Conservation (phyloP, 768 basidiomycete species). For the Leucogyrophana mollusca region DNA sequence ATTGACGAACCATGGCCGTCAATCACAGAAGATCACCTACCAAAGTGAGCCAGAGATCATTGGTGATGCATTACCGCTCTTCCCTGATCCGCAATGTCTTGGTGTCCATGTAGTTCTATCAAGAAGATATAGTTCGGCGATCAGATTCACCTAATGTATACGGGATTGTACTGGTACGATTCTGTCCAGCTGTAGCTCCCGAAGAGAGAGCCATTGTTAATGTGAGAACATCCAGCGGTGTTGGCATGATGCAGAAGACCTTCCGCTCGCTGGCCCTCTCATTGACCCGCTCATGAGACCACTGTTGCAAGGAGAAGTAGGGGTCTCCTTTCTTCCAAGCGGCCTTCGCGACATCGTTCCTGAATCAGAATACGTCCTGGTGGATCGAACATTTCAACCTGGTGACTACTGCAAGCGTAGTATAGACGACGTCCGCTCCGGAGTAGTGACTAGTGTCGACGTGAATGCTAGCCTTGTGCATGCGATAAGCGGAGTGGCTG, state of each 20-base stretch:
- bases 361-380: constrained; percentile 65
- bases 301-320: constrained; percentile 77
- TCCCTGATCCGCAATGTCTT: not conserved
- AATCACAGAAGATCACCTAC: constrained; percentile 24
- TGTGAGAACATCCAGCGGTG: constrained; percentile 51
- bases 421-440: constrained; percentile 71
- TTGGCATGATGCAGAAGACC: constrained; percentile 86
- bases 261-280: constrained; percentile 40
- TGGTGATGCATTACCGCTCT: not conserved
- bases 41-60: constrained; percentile 23
- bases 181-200: constrained; percentile 1
- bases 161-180: constrained; percentile 66
- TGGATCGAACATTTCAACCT: constrained; percentile 74
- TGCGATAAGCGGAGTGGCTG: constrained; percentile 58
- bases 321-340: constrained; percentile 64
- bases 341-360: constrained; percentile 64
- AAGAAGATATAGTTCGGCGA: constrained; percentile 63
- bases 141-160: constrained; percentile 38
- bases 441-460: constrained; percentile 64
- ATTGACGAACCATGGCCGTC: constrained; percentile 4
- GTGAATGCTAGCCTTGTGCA: constrained; percentile 73
- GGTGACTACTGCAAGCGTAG: constrained; percentile 84
- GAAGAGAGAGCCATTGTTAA: constrained; percentile 1
- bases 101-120: constrained; percentile 49
- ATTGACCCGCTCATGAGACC: constrained; percentile 75